Evolutionary conservation across 2,329 filamentous ascomycete species (phyloP).

Genomic region (Xylariaceae sp.): DNA sequence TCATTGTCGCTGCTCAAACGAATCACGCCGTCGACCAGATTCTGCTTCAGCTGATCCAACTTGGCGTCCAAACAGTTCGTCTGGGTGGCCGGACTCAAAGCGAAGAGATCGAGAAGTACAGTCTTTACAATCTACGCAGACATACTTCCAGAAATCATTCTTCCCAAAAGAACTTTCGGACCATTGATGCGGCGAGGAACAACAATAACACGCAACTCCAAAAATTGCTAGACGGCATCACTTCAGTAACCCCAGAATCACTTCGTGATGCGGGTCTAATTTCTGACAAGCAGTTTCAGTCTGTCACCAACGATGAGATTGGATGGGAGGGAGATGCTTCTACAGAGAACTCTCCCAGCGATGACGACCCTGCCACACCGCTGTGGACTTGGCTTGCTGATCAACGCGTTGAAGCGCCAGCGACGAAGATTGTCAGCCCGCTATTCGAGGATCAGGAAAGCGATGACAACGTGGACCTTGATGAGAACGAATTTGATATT

Average conservation of each 20-base stretch:
- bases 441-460: constrained; percentile 29
- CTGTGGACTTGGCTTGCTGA: constrained; percentile 60
- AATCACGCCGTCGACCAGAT: constrained; percentile 90
- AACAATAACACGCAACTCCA: constrained; percentile 35
- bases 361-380: constrained; percentile 38
- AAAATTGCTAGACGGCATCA: constrained; percentile 38
- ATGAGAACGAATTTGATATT: constrained; percentile 48
- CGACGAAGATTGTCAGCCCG: constrained; percentile 19
- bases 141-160: constrained; percentile 17
- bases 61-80: constrained; percentile 53
- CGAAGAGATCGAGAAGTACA: constrained; percentile 59
- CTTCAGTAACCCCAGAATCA: constrained; percentile 47
- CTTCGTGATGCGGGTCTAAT: constrained; percentile 57
- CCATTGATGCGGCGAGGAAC: constrained; percentile 27
- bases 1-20: constrained; percentile 80
- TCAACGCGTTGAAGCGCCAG: constrained; percentile 35
- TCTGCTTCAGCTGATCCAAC: constrained; percentile 54
- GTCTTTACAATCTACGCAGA: constrained; percentile 62
- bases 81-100: constrained; percentile 67
- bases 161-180: constrained; percentile 17
- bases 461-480: constrained; percentile 55
- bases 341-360: constrained; percentile 10
- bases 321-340: constrained; percentile 24
- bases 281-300: constrained; percentile 58
- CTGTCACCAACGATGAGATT: constrained; percentile 50